Percentiles rank a stretch among this genome's conserved stretches.
These are phyloP conservation scores for Coemansia sp. DNA, from an alignment of 192 early-diverging fungal species.

Conservation along the genomic window DNA sequence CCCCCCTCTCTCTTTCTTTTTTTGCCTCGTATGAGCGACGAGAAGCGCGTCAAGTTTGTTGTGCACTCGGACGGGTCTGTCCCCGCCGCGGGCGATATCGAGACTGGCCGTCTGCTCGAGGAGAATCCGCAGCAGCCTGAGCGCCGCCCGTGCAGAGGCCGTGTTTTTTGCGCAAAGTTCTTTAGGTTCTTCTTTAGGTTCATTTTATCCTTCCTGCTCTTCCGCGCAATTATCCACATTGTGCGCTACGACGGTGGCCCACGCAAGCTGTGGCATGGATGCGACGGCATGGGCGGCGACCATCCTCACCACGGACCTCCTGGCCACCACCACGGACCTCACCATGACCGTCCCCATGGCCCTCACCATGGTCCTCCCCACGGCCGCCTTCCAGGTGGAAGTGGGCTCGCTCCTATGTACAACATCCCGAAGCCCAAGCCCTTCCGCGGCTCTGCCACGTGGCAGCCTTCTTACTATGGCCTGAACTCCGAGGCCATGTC, in stretches of 20 bases:
- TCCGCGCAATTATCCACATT: neutral
- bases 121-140: conserved; percentile 9
- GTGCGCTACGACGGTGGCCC: neutral
- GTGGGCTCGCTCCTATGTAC: neutral
- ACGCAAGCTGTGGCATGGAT: neutral
- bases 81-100: conserved; percentile 28
- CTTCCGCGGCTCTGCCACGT: conserved; percentile 15
- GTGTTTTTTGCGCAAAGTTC: neutral
- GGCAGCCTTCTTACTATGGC: conserved; percentile 11
- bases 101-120: conserved; percentile 22
- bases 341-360: neutral
- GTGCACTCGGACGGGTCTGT: conserved; percentile 25
- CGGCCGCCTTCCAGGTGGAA: no score
- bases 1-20: neutral
- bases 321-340: neutral
- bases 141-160: conserved; percentile 10
- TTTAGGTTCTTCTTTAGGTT: neutral
- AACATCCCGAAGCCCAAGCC: neutral
- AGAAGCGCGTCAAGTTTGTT: conserved; percentile 32
- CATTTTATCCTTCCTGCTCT: conserved; percentile 1
- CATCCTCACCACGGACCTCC: neutral
- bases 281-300: neutral
- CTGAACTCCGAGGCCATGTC: conserved; percentile 29
- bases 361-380: neutral
- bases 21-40: conserved; percentile 35